phyloP scores from a whole-genome alignment of 225 moss, liverwort and hornwort species.

The Rhytidiadelphus loreus region DNA sequence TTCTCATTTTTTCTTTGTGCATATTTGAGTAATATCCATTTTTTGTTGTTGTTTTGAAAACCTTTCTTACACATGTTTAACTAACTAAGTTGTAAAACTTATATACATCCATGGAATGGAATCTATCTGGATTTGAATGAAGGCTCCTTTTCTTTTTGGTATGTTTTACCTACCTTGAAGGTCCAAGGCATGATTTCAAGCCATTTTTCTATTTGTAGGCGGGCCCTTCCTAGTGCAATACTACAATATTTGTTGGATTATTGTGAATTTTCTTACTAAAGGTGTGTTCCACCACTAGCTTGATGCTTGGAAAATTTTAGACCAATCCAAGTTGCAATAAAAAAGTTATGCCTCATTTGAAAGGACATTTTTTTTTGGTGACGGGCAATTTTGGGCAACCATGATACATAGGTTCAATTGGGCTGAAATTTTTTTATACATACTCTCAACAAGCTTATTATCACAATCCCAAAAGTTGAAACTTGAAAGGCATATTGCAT shows the following conservation, averaged over 20 bases:
- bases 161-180: background rate
- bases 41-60: background rate
- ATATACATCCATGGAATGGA: fast-evolving
- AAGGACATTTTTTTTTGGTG: background rate
- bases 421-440: background rate
- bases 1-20: background rate
- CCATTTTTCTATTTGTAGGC: background rate
- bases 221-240: fast-evolving
- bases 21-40: background rate
- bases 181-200: background rate
- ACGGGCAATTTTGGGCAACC: fast-evolving
- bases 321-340: fast-evolving
- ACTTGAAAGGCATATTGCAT: background rate
- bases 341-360: background rate
- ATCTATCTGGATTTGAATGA: background rate
- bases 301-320: fast-evolving
- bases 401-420: background rate
- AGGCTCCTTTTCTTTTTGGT: background rate
- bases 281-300: background rate
- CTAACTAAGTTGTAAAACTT: background rate
- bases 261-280: background rate
- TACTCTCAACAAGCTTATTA: background rate
- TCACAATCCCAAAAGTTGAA: background rate
- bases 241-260: background rate
- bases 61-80: too few relatives aligned